Base-by-base conservation (phyloP, 148 eudicot species). In the Limonium bicolor region DNA sequence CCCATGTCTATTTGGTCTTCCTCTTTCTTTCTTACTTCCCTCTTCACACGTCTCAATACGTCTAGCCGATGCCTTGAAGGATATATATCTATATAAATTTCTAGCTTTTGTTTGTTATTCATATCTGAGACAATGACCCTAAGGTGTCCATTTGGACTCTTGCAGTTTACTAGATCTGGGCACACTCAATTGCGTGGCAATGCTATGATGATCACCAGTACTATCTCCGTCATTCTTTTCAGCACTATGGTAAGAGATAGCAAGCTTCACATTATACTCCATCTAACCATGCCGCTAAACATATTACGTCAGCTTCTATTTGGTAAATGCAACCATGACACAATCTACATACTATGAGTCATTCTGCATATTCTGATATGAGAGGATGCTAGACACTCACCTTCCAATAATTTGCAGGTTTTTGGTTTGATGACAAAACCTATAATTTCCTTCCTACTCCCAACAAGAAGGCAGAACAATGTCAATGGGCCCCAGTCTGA, bases 171-270 rank as follows among this genome's bases (percentile, higher is more conserved):
- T 20, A 57, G 53, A 43, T 47, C 70, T 15, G 83, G 49, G 7
- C 63, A 46, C 25, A 36, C 74, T 26, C 27, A 61, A 32, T 36
- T 57, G 26, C 55, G 38, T 15, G 77, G 61, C 45, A 43, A 54
- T 41, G 54, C 86, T 10, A 55, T 82, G 20, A 61, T 86, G 96
- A 86, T 86, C 64, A 76, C 85, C 20, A 63, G 76, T 48, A 78
- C 82, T 24, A 66, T 86, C 19, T 71, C 70, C 7, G 82, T 86
- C 25, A 94, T 86, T 55, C 70, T 86, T 21, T 76, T 86, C 48
- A 86, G 96, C 46, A 86, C 96, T 54, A 60, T 86, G 80, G 96
- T 86, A 67, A 58, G 93, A 40, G 8, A 20, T 14, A 27, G 1
- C 8, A 13, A 27, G 19, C 2, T 22, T 48, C n/a, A n/a, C n/a